Base-by-base conservation (phyloP, 495 filamentous ascomycete species). In the Aspergillus bridgeri region DNA sequence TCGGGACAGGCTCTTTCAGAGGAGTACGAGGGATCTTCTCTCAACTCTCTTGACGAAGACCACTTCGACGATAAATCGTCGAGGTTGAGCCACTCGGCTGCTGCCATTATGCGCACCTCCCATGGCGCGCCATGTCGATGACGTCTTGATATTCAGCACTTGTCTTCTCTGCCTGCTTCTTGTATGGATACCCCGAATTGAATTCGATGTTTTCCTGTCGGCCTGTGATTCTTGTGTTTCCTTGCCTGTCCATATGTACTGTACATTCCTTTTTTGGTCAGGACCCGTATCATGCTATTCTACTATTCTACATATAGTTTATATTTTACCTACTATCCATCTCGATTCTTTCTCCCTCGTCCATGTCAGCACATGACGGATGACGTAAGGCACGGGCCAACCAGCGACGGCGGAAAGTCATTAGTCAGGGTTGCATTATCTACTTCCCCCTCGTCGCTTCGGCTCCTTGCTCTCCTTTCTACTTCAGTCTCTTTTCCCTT, bases 111-210 rank as follows among this genome's bases (percentile, higher is more conserved):
- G 45, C 33, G 33, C 33, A 13, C 33, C 33, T 38, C 8, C 5
- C 2, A 15, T 13, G 33, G 33, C 33, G 33, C 33, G 33, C 13
- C 33, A 38, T 38, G 33, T 38, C 33, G 33, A 38, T 38, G 33
- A 38, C 33, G 45, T 57, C 29, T 51, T 46, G 45, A 42, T 42
- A 50, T 56, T 29, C 48, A 21, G 50, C 54, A 54, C 23, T 54
- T 50, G 53, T 46, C 23, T 61, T 43, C 47, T 55, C 22, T 42
- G 33, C 33, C 25, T 49, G 18, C 43, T 52, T 52, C 18, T 52
- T 52, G 15, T 52, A 52, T 52, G 50, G 50, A 52, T 52, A 52
- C 50, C 50, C 50, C 50, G 50, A 52, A 52, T 52, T 52, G 29
- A 43, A 42, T 52, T 52, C 50, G 22, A 29, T 52, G 29, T 38